These are phyloP conservation scores for Arabidopsis lyrata DNA, from an alignment of 441 rosid genomes.

Conservation along the genomic window DNA sequence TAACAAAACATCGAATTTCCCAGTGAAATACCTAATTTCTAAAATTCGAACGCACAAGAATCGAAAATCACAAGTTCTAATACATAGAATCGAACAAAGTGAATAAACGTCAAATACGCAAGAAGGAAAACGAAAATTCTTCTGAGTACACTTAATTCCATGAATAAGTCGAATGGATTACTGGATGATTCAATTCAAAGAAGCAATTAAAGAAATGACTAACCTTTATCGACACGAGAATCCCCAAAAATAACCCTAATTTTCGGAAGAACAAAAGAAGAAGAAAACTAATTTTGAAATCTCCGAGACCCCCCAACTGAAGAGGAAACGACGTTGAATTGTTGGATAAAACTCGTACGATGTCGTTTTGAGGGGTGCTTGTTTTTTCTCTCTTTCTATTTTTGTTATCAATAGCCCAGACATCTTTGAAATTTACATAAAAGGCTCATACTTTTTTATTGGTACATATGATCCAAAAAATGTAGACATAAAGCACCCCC, in stretches of 20 bases:
- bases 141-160: not conserved
- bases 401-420: not conserved
- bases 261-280: conserved; percentile 9
- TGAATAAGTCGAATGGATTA: not conserved
- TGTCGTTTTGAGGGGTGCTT: not conserved
- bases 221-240: conserved; percentile 31
- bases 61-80: not conserved
- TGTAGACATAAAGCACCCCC: not conserved
- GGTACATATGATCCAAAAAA: not conserved
- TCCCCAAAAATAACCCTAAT: conserved; percentile 29
- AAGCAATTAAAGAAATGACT: not conserved
- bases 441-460: not conserved
- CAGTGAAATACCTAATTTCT: not conserved
- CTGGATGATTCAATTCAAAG: not conserved
- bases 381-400: not conserved
- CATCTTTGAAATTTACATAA: not conserved
- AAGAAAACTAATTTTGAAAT: conserved; percentile 15
- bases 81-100: not conserved
- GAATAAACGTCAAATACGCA: not conserved
- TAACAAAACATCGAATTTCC: not conserved
- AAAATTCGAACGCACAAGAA: not conserved
- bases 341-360: conserved; percentile 5
- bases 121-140: not conserved
- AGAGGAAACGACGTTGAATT: conserved; percentile 1
- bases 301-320: conserved; percentile 1